Evolutionary conservation across 306 rosid genomes (phyloP).

Genomic region (Mimosa bimucronata): DNA sequence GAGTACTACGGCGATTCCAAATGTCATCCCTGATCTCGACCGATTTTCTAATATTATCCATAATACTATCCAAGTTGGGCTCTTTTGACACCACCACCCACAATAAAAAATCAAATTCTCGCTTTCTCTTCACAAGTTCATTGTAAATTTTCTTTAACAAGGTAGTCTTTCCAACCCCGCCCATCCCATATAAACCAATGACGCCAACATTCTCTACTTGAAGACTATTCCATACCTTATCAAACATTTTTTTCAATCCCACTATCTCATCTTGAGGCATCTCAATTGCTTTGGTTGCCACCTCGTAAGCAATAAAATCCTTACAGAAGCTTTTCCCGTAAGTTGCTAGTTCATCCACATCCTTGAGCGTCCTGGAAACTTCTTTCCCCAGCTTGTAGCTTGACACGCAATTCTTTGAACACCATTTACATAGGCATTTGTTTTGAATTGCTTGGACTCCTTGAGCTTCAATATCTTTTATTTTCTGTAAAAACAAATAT

Average conservation of each 20-base stretch:
- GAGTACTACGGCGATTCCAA: background rate
- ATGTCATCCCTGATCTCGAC: background rate
- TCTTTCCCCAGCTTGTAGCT: conserved; percentile 1
- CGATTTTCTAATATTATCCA: conserved; percentile 17
- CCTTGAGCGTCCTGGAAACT: background rate
- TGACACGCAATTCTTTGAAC: background rate
- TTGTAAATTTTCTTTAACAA: no score
- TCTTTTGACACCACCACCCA: no score
- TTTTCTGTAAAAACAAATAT: background rate
- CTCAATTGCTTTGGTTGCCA: background rate
- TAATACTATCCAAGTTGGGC: no score
- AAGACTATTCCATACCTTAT: background rate
- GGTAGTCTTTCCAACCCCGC: background rate
- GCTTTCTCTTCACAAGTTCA: no score
- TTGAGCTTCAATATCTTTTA: background rate
- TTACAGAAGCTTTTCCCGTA: background rate
- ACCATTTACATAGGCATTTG: background rate
- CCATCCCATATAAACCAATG: conserved; percentile 38
- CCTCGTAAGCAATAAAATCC: background rate
- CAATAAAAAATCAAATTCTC: no score
- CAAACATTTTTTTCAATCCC: conserved; percentile 6
- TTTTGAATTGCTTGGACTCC: background rate
- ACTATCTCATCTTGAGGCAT: background rate
- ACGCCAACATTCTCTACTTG: background rate
- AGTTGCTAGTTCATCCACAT: background rate